Evolutionary conservation across 1,139 yeast genomes (phyloP), one percentile per base, ranked within the genome.

Genomic region (Saccharomyces hybrid): DNA sequence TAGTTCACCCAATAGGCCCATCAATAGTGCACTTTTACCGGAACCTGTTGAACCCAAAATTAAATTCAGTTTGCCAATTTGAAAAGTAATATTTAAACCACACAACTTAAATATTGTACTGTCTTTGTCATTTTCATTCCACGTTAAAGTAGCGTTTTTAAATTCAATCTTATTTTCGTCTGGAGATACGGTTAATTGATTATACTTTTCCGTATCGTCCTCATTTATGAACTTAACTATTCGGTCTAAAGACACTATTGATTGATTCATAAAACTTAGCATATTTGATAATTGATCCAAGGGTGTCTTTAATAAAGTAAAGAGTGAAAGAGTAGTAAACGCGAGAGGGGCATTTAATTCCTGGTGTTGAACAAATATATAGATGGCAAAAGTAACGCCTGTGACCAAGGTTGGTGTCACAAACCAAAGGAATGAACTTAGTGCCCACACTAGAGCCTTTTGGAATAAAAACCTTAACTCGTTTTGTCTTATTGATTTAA

Each of bases 1-100:
- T 96, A 89, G 88, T 73, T 89, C 96, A 65, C 96, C 96, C 49
- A 89, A 77, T 51, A 89, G 75, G 8, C 96, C 96, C 73, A 88
- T 75, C 57, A 89, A 76, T 60, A 89, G 71, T 0, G 96, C 88
- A 4, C 95, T 85, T 69, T 89, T 89, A 69, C 96, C 96, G 1
- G 93, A 71, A 57, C 96, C 96, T n/a, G 96, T 89, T 14, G 95
- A 84, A 41, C 96, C 96, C 64, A 88, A 79, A 57, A 89, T 75
- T 23, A 89, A 87, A 61, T 88, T 88, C 64, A 89, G 74, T 64
- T 85, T 80, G n/a, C 86, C 90, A 46, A 76, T 73, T 60, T 76
- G 76, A 71, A 89, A 89, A 23, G 74, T 74, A 56, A 88, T 69
- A 60, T 83, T 73, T 54, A 89, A 66, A 64, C 88, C 86, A 4